Conservation (phyloP, 305 asterid species). For the Fraxinus nigra region DNA sequence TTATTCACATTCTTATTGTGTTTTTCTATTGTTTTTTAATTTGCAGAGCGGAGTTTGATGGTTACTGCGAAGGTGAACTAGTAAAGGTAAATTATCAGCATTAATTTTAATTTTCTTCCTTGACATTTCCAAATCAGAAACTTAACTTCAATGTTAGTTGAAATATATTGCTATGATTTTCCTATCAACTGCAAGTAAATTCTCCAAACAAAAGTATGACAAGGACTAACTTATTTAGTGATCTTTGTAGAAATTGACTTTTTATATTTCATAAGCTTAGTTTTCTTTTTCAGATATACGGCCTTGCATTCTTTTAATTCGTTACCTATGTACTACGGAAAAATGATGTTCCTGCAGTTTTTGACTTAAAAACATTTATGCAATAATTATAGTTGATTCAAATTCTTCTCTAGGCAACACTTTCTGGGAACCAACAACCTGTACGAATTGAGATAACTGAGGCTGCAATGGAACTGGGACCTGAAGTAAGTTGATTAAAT, state of each 20-base stretch:
- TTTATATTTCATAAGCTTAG: background rate
- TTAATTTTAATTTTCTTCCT: background rate
- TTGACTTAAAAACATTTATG: background rate
- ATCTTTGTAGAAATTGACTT: slow-evolving; percentile 5
- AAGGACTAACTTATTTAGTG: background rate
- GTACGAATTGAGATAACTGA: slow-evolving; percentile 89
- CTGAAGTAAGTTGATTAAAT: slow-evolving; percentile 55
- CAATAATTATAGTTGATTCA: slow-evolving; percentile 14
- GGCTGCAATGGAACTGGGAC: slow-evolving; percentile 93
- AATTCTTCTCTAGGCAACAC: slow-evolving; percentile 59
- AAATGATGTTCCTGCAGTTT: background rate
- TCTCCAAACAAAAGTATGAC: background rate
- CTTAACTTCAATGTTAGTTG: background rate
- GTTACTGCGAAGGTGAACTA: slow-evolving; percentile 86
- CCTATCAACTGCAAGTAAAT: background rate
- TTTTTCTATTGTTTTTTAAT: slow-evolving; percentile 18
- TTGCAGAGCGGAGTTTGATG: slow-evolving; percentile 95
- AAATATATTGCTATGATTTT: background rate
- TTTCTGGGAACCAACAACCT: slow-evolving; percentile 92
- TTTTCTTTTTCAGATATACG: background rate
- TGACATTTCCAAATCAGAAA: background rate
- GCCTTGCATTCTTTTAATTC: slow-evolving; percentile 1
- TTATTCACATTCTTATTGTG: background rate
- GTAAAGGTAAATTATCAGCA: slow-evolving; percentile 58
- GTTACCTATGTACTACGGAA: background rate